Conservation (phyloP, 495 filamentous ascomycete genomes). For the Penicillium daleae region DNA sequence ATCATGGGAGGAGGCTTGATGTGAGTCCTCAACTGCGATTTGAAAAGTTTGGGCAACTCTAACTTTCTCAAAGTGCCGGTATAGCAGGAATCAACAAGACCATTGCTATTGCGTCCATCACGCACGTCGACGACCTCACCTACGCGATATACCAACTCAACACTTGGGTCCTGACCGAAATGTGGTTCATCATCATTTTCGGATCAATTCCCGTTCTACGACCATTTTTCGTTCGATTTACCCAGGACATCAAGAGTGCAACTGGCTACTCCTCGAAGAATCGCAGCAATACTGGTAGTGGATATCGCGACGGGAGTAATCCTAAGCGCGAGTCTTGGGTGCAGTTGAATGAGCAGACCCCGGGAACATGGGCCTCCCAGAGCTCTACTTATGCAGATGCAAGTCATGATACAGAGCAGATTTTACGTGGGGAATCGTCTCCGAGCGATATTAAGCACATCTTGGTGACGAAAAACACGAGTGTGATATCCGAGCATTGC, state of each 20-base stretch:
- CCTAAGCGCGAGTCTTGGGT: slow-evolving; percentile 18
- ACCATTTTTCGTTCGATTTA: slow-evolving; percentile 26
- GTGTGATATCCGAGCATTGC: neutral
- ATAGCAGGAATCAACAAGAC: slow-evolving; percentile 36
- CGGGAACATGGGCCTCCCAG: slow-evolving; percentile 6
- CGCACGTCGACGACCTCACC: slow-evolving; percentile 22
- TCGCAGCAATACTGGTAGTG: neutral
- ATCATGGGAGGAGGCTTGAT: slow-evolving; percentile 44
- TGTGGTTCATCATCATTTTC: slow-evolving; percentile 39
- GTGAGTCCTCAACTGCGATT: slow-evolving; percentile 21
- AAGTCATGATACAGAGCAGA: neutral
- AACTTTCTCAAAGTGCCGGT: slow-evolving; percentile 21
- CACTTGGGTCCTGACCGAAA: slow-evolving; percentile 34
- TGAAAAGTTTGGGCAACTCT: neutral
- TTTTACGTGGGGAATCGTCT: neutral
- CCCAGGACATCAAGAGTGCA: slow-evolving; percentile 21
- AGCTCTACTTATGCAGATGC: neutral
- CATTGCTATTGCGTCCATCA: slow-evolving; percentile 28
- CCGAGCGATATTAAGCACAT: neutral
- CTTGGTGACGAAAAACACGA: slow-evolving; percentile 3
- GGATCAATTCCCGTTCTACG: slow-evolving; percentile 35
- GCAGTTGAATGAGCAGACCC: slow-evolving; percentile 9
- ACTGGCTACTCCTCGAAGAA: slow-evolving; percentile 14
- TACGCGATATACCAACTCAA: slow-evolving; percentile 29
- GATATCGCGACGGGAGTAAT: slow-evolving; percentile 6